Base-by-base conservation (phyloP, 2,329 filamentous ascomycete genomes). In the Exutisphaerella laricina region DNA sequence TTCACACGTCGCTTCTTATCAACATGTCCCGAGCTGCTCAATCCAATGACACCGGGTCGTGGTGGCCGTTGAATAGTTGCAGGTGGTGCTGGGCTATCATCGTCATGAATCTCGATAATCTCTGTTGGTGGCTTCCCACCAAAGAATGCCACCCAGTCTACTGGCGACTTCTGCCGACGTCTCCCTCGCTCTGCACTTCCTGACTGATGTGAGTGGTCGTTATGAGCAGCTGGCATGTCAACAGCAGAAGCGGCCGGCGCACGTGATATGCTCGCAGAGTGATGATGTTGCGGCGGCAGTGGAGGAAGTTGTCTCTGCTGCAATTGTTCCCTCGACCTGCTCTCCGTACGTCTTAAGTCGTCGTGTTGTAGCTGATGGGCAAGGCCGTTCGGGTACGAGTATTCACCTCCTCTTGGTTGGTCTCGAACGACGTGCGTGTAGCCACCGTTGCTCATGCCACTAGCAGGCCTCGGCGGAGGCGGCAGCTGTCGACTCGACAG, bases 1-100 rank as follows among this genome's bases (percentile, higher is more conserved):
- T 58, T 81, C 44, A 89, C 72, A 31, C 82, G 86, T 69, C 82
- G 77, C 73, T 79, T 88, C 72, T 90, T 95, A 59, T 78, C 75
- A 32, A 75, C 66, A 61, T 82, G 81, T 22, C 74, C 74, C 9
- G 72, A 60, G 28, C 62, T 57, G 34, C 34, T 39, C 13, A 51
- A 39, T 31, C 42, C 52, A 37, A 53, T 55, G 22, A 52, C 49
- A 12, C 39, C 33, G 7, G 51, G 50, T 20, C 46, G 50, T 17
- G 40, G 43, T 23, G 18, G 17, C n/a, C 39, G 49, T 31, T 56
- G 51, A n/a, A 51, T 34, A 17, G 43, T 48, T 17, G 50, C 45
- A 20, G 50, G 47, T 13, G 55, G 57, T 18, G 50, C 49, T 4
- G 54, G 54, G 38, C 51, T 57, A 43, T 60, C 66, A 53, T 72